Conservation (phyloP, 2,329 filamentous ascomycete species). For the Pseudogymnoascus sp. region DNA sequence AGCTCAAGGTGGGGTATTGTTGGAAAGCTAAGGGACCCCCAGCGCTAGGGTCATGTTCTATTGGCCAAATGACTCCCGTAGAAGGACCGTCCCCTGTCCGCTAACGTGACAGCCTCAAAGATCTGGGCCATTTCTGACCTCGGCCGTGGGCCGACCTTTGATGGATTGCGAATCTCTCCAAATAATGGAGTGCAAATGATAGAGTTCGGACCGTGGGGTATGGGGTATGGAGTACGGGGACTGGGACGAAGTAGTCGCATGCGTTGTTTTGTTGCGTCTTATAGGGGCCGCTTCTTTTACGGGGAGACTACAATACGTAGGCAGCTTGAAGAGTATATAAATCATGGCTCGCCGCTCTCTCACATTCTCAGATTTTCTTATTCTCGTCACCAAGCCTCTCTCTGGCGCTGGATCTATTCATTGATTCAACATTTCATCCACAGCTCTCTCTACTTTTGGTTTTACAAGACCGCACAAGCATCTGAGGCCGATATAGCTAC, state of each 20-base stretch:
- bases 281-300: not conserved
- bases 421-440: not conserved
- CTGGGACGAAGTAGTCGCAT: not conserved
- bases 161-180: not conserved
- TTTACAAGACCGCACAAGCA: not conserved
- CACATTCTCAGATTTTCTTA: not conserved
- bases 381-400: not conserved
- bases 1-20: not conserved
- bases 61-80: not conserved
- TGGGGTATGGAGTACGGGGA: not conserved
- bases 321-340: not conserved
- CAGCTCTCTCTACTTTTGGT: not conserved
- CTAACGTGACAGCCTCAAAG: not conserved
- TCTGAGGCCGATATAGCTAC: not conserved
- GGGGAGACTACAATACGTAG: not conserved
- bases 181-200: not conserved
- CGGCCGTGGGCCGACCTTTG: not conserved
- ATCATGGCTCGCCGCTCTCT: not conserved
- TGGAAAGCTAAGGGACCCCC: not conserved
- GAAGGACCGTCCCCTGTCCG: not conserved
- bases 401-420: not conserved
- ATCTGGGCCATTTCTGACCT: not conserved
- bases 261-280: not conserved
- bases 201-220: not conserved
- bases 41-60: not conserved